Conservation (phyloP, 345 rosid genomes). For the Carallia pectinifolia region DNA sequence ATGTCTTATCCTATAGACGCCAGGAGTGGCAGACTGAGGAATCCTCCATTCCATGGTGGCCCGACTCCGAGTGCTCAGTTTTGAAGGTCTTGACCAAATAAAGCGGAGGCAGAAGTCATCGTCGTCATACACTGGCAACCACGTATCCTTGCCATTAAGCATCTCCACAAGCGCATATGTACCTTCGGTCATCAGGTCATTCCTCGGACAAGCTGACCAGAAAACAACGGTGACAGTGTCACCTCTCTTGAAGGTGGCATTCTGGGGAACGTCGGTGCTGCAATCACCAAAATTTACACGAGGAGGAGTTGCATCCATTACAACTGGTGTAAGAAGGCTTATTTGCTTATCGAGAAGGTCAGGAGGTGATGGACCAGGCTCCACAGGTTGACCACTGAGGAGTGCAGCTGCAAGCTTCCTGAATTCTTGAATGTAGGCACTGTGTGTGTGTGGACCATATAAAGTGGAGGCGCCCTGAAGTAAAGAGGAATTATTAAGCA, state of each 20-base stretch:
- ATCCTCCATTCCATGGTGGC: slow-evolving; percentile 88
- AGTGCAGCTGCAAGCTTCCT: slow-evolving; percentile 68
- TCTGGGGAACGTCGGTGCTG: slow-evolving; percentile 61
- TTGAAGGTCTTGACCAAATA: slow-evolving; percentile 79
- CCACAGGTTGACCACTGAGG: slow-evolving; percentile 47
- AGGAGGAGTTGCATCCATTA: slow-evolving; percentile 62
- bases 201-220: slow-evolving; percentile 90
- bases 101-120: slow-evolving; percentile 86
- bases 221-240: slow-evolving; percentile 60
- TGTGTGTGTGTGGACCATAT: slow-evolving; percentile 84
- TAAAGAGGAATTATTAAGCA: too few species aligned
- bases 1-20: slow-evolving; percentile 72
- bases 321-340: slow-evolving; percentile 74
- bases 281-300: slow-evolving; percentile 73
- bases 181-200: slow-evolving; percentile 87
- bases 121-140: slow-evolving; percentile 79
- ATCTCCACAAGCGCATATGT: slow-evolving; percentile 81
- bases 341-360: slow-evolving; percentile 74
- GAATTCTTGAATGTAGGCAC: slow-evolving; percentile 91
- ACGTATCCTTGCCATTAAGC: slow-evolving; percentile 57
- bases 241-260: slow-evolving; percentile 67
- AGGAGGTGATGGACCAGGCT: slow-evolving; percentile 72
- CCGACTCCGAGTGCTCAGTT: slow-evolving; percentile 57
- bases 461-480: slow-evolving; percentile 87
- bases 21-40: slow-evolving; percentile 56